These are phyloP conservation scores for Pythium chondricola DNA, from an alignment of 352 stramenopile species.

Conservation along the genomic window DNA sequence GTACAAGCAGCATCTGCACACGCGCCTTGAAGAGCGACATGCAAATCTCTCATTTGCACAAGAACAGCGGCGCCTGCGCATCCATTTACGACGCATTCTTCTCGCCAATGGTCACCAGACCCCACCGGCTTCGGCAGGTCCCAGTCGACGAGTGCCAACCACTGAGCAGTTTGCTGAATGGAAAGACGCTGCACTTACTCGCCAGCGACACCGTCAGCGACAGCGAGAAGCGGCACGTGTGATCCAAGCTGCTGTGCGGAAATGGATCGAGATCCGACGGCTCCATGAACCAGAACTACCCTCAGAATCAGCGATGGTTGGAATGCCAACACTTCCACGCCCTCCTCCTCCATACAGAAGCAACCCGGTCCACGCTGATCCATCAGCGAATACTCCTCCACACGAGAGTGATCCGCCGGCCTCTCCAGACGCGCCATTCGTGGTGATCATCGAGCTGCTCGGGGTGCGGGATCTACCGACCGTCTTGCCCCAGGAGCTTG, in stretches of 20 bases:
- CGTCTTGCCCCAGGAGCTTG: neutral
- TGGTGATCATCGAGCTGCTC: constrained; percentile 15
- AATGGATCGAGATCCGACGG: too few species aligned
- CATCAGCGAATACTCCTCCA: too few species aligned
- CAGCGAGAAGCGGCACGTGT: too few species aligned
- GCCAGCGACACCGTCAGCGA: too few species aligned
- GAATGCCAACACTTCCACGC: too few species aligned
- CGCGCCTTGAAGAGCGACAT: neutral
- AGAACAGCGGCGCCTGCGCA: constrained; percentile 18
- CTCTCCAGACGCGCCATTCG: constrained; percentile 5
- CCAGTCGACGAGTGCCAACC: neutral
- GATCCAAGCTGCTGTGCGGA: too few species aligned
- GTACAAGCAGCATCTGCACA: neutral
- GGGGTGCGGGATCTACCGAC: constrained; percentile 9
- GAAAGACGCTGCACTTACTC: neutral
- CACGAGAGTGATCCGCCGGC: too few species aligned
- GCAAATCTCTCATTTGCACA: constrained; percentile 7
- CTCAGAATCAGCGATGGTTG: too few species aligned
- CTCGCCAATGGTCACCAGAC: constrained; percentile 1
- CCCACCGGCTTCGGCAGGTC: too few species aligned
- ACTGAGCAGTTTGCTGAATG: neutral
- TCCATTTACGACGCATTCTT: constrained; percentile 14
- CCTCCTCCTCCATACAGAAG: too few species aligned
- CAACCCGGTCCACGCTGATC: too few species aligned
- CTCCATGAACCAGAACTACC: too few species aligned